Evolutionary conservation across 768 basidiomycete genomes (phyloP), one percentile per base, ranked within the genome.

Genomic region (Leccinellum rugosiceps): DNA sequence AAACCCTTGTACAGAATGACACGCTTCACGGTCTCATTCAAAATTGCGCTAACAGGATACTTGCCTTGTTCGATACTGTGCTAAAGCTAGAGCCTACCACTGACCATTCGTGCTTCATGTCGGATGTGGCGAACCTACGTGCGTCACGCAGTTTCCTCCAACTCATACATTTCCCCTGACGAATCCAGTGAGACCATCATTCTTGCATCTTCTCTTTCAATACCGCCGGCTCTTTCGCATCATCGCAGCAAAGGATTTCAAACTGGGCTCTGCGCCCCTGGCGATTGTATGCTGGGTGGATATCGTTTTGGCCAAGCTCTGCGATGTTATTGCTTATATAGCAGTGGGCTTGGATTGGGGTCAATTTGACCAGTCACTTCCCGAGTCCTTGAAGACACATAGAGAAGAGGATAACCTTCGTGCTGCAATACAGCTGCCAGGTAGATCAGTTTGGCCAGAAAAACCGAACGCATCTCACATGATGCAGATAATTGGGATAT

Each of bases 341-440:
- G 72, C 74, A 8, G 63, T 66, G 5, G 70, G 71, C 9, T 53
- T 66, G 38, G 56, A 63, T 28, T 14, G 41, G 30, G 45, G 48
- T 28, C 51, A 55, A 21, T 52, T 57, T 6, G 59, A 63, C 10
- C 34, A 55, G 19, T 59, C 58, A 43, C 62, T 67, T 38, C 59
- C 59, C 55, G 67, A 67, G 55, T 77, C 58, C 57, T 65, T 77
- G 64, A 68, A 58, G 59, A 58, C 50, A n/a, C 81, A 81, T 52
- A 74, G 74, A 55, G 77, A 81, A 41, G 77, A 83, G 17, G 80
- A 84, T 57, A 72, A 70, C 54, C 65, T 89, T 30, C 76, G 78
- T 41, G 87, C 86, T 41, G 84, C 86, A 5, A 72, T 79, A 23
- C 88, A 90, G 61, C 72, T 92, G n/a, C 89, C 90, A 57, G 78